Evolutionary conservation across 169 alveolate species (phyloP), one percentile per base, ranked within the genome.

Genomic region (Cyclospora cayetanensis): DNA sequence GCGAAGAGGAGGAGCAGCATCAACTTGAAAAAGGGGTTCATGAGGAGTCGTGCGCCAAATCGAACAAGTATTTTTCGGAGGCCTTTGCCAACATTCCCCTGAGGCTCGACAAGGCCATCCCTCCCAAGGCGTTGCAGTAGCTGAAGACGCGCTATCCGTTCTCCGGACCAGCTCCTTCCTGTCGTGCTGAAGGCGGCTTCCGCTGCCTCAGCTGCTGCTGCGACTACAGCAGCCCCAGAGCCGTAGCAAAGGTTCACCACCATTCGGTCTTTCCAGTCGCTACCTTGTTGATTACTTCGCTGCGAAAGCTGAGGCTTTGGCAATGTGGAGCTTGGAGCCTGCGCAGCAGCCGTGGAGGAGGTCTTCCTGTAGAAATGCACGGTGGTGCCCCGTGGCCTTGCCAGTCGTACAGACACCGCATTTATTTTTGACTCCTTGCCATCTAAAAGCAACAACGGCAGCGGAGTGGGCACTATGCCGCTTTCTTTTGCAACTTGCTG

Each of bases 61-160:
- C 88, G 94, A 39, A 79, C 91, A 11, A 90, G 84, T 41, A 90
- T 52, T 50, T 52, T 50, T 42, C 94, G 83, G 25, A 66, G 41
- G 27, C 87, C 60, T 34, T 88, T 63, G 68, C 94, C 94, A 20
- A 80, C 83, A 34, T 79, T 90, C 15, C 94, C 94, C 53, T 70
- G 91, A 4, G 91, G 94, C 74, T 90, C 94, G 35, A 66, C 91
- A 12, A 77, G 29, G 65, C 84, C 93, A 5, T 90, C 93, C 79
- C 74, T 4, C 2, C 72, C 84, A 12, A 76, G 90, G 25, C 84
- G 84, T 72, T 76, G 83, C 52, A 89, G 55, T 7, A 89, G 83
- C 77, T 89, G 89, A 46, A 74, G 89, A 5, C 89, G 88, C 25
- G 89, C 89, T 9, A 79, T 79, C 15, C 89, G 27, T 35, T 79